These are phyloP conservation scores for Tanacetum coccineum DNA, from an alignment of 129 eudicot species.

Conservation along the genomic window DNA sequence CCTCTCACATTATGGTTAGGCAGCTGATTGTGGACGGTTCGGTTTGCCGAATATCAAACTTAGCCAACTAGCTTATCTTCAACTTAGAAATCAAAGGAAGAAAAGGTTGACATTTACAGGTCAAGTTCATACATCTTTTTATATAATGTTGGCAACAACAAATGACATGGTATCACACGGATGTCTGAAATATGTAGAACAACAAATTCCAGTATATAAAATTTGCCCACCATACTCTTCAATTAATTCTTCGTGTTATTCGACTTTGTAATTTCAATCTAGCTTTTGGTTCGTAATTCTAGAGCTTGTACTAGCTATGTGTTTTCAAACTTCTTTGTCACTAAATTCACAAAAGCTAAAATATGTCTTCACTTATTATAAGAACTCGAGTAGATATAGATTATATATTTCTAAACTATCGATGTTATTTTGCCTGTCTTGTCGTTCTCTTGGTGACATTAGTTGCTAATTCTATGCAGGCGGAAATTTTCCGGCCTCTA, in stretches of 20 bases:
- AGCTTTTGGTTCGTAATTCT: neutral
- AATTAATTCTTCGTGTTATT: slow-evolving; percentile 4
- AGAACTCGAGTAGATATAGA: neutral
- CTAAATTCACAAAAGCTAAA: neutral
- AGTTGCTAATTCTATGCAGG: neutral
- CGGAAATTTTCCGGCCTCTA: neutral
- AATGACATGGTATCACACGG: neutral
- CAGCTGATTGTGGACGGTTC: too few species aligned
- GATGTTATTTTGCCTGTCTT: neutral
- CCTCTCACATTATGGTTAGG: too few species aligned
- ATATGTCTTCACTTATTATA: too few species aligned
- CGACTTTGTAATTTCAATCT: slow-evolving; percentile 12
- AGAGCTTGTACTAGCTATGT: neutral
- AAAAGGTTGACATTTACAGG: neutral
- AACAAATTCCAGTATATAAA: neutral
- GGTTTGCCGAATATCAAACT: too few species aligned
- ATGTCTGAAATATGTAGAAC: too few species aligned
- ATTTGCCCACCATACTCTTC: slow-evolving; percentile 10
- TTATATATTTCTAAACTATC: neutral
- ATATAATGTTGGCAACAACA: neutral
- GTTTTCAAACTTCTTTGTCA: slow-evolving; percentile 16
- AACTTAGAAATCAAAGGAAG: too few species aligned
- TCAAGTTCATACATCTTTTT: neutral
- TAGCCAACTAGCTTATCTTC: too few species aligned
- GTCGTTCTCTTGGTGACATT: neutral